phyloP scores from a whole-genome alignment of 371 early-diverging fungal species.

The Zopfochytrium polystomum region DNA sequence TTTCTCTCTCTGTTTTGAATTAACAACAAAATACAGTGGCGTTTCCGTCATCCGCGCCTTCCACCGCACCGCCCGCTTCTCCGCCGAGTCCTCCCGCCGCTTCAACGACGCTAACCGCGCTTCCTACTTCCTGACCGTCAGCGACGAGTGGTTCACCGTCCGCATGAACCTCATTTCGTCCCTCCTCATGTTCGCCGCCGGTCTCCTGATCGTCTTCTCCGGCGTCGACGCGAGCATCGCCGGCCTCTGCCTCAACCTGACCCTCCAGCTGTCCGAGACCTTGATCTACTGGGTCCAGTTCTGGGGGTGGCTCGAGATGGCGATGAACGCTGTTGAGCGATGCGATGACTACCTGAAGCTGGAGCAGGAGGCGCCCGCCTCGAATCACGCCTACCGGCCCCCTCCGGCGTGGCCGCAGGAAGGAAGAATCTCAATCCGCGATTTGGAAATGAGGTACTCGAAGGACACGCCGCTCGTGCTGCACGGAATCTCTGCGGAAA shows the following conservation, averaged over 20 bases:
- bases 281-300: constrained; percentile 70
- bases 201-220: constrained; percentile 49
- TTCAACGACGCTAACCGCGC: constrained; percentile 66
- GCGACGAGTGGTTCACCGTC: constrained; percentile 79
- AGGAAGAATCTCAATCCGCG: too few relatives aligned
- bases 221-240: constrained; percentile 66
- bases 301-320: constrained; percentile 78
- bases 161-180: constrained; percentile 71
- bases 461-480: too few relatives aligned
- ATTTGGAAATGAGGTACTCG: constrained; percentile 34
- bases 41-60: constrained; percentile 74
- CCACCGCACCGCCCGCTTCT: constrained; percentile 36
- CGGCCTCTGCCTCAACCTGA: constrained; percentile 68
- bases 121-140: constrained; percentile 71
- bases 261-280: constrained; percentile 63
- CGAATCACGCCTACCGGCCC: constrained; percentile 46
- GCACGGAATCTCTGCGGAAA: constrained; percentile 54
- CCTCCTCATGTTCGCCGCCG: constrained; percentile 65
- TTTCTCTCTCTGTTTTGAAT: too few relatives aligned
- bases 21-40: too few relatives aligned
- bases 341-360: constrained; percentile 57
- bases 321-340: constrained; percentile 57
- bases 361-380: constrained; percentile 64
- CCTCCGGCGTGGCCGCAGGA: constrained; percentile 72
- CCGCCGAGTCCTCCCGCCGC: constrained; percentile 13